These are phyloP conservation scores for Mycena leptocephala DNA, from an alignment of 768 basidiomycete species.

Conservation along the genomic window DNA sequence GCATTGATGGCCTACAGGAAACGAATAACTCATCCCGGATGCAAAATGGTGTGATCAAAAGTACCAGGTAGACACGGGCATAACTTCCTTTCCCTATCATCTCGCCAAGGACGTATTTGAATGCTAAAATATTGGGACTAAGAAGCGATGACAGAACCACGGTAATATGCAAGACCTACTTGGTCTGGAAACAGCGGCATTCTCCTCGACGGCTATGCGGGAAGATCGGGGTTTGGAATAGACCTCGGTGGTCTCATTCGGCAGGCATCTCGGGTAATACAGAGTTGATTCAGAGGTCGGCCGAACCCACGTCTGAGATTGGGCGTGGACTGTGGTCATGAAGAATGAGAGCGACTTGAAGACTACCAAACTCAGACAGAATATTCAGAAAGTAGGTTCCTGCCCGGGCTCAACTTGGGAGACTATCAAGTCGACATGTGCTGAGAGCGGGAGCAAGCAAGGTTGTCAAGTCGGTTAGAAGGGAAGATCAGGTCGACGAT, in stretches of 20 bases:
- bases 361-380: not conserved
- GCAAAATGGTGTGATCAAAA: too few species aligned
- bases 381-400: not conserved
- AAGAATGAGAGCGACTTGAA: not conserved
- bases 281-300: not conserved
- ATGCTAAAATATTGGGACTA: constrained; percentile 50
- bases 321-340: constrained; percentile 20
- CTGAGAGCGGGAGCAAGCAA: not conserved
- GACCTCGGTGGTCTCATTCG: not conserved
- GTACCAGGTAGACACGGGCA: constrained; percentile 85
- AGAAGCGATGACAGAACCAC: not conserved
- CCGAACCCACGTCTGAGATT: constrained; percentile 17
- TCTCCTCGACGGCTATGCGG: not conserved
- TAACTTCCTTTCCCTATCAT: constrained; percentile 96
- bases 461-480: constrained; percentile 8
- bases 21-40: too few species aligned
- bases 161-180: not conserved
- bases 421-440: constrained; percentile 18
- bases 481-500: not conserved
- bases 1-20: constrained; percentile 79
- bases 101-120: constrained; percentile 95
- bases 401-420: not conserved
- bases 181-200: not conserved
- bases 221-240: not conserved
- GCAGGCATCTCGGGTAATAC: not conserved